phyloP scores from a whole-genome alignment of 768 basidiomycete genomes.

The Auricularia cornea region DNA sequence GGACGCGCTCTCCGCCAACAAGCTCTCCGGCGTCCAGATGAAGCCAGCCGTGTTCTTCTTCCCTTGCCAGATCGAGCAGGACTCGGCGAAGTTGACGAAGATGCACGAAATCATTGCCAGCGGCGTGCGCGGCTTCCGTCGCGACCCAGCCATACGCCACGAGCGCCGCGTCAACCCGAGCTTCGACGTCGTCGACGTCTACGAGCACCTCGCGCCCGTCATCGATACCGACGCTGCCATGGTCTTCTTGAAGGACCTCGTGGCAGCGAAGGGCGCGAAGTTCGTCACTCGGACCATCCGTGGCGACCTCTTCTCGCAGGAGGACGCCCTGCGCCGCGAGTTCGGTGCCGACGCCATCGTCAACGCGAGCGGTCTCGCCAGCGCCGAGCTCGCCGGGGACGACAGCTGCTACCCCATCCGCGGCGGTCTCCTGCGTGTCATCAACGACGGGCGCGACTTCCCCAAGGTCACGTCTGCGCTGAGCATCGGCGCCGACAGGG shows the following conservation, averaged over 20 bases:
- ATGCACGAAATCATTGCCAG: conserved; percentile 12
- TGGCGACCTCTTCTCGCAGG: conserved; percentile 24
- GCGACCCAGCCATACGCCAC: conserved; percentile 11
- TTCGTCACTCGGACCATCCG: conserved; percentile 22
- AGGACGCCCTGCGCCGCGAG: conserved; percentile 17
- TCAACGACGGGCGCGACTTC: conserved; percentile 30
- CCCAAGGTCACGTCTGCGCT: conserved; percentile 26
- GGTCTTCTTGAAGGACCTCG: conserved; percentile 23
- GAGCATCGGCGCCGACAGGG: conserved; percentile 26
- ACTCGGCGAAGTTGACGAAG: conserved; percentile 22
- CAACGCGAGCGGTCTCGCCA: conserved; percentile 29
- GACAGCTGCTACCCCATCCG: conserved; percentile 28
- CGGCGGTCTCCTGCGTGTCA: conserved; percentile 28
- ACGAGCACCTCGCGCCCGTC: conserved; percentile 26
- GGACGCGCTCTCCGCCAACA: conserved; percentile 15
- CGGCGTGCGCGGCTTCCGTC: conserved; percentile 20
- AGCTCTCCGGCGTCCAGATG: conserved; percentile 25
- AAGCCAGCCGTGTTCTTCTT: conserved; percentile 29
- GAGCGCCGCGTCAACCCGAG: conserved; percentile 21
- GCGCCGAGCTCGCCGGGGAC: conserved; percentile 26
- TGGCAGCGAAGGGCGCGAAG: conserved; percentile 19
- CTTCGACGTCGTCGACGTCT: conserved; percentile 28
- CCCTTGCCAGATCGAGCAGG: conserved; percentile 16
- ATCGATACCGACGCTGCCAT: conserved; percentile 32
- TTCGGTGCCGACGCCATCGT: conserved; percentile 26